A percentile compares a stretch with the other conserved stretches of the same genome.
Conservation (phyloP, 352 stramenopile genomes). For the Phytophthora capsici region DNA sequence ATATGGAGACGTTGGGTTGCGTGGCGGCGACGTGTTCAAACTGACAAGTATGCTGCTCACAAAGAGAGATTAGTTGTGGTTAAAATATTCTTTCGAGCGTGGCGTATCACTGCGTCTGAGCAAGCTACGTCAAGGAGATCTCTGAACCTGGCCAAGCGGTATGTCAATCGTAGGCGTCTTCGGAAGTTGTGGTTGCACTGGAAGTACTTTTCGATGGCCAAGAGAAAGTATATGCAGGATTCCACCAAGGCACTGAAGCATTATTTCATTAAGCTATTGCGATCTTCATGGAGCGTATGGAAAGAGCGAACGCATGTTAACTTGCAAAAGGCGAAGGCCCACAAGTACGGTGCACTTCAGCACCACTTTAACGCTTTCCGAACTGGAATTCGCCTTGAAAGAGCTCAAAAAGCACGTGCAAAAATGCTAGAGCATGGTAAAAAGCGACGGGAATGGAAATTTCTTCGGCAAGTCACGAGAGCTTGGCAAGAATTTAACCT, state of each 20-base stretch:
- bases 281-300: constrained; percentile 61
- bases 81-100: constrained; percentile 48
- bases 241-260: constrained; percentile 81
- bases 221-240: constrained; percentile 69
- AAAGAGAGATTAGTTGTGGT: constrained; percentile 30
- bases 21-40: constrained; percentile 25
- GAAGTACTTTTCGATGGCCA: constrained; percentile 78
- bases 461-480: constrained; percentile 24
- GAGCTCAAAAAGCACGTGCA: constrained; percentile 32
- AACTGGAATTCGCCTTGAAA: constrained; percentile 32
- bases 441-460: constrained; percentile 31
- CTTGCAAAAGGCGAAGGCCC: constrained; percentile 45
- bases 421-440: constrained; percentile 37
- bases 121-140: constrained; percentile 46
- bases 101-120: constrained; percentile 47
- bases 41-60: constrained; percentile 21
- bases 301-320: constrained; percentile 45
- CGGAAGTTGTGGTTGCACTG: constrained; percentile 81
- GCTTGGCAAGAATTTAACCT: constrained; percentile 27
- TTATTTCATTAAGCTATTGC: constrained; percentile 75
- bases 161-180: constrained; percentile 64
- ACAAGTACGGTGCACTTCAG: constrained; percentile 54
- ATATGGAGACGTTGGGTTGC: constrained; percentile 49
- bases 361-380: constrained; percentile 63
- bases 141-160: constrained; percentile 59